These are phyloP conservation scores for Flaveria robusta DNA, from an alignment of 129 eudicot species.

Conservation along the genomic window DNA sequence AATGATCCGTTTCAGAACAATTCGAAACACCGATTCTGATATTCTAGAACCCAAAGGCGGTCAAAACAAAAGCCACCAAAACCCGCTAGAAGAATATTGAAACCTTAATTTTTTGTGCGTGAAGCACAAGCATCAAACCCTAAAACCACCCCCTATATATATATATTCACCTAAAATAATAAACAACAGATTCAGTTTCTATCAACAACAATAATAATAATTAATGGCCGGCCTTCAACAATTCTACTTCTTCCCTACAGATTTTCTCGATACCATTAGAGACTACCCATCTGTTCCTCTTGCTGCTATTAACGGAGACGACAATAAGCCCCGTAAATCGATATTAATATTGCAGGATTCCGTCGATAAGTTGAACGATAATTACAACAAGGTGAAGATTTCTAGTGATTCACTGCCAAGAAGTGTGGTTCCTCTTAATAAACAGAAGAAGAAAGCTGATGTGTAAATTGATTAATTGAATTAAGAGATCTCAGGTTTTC, in stretches of 20 bases:
- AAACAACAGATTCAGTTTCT: background rate
- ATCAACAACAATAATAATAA: background rate
- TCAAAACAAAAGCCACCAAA: background rate
- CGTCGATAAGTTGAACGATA: conserved; percentile 13
- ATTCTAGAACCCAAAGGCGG: background rate
- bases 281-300: conserved; percentile 21
- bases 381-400: conserved; percentile 27
- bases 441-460: conserved; percentile 8
- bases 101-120: background rate
- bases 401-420: conserved; percentile 27
- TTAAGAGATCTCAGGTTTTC: background rate
- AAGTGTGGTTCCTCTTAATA: conserved; percentile 21
- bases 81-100: background rate
- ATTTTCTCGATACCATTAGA: conserved; percentile 37
- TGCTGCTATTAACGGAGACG: background rate
- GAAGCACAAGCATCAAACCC: conserved; percentile 28
- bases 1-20: too few species aligned
- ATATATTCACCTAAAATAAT: conserved; percentile 1
- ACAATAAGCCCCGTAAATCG: background rate
- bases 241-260: conserved; percentile 43
- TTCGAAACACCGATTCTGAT: background rate
- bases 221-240: conserved; percentile 44
- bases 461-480: background rate
- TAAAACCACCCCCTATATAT: background rate
- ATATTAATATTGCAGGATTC: conserved; percentile 9